phyloP scores from a whole-genome alignment of 164 flowering plant species.

The Dillenia suffruticosa region DNA sequence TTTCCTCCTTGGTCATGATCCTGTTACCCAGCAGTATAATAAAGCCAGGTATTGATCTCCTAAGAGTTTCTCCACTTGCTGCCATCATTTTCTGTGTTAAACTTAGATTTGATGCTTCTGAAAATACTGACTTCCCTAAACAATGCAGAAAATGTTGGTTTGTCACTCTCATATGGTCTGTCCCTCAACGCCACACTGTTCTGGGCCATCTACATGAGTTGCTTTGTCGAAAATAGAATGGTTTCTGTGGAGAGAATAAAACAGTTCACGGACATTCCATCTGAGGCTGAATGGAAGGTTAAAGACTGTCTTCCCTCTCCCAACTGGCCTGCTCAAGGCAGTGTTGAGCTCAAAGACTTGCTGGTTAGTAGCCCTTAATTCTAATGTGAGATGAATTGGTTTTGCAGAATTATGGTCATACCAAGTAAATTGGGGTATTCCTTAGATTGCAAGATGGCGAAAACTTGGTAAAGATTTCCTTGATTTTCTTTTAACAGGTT shows the following conservation, averaged over 20 bases:
- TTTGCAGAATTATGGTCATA: not conserved
- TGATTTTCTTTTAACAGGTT: constrained; percentile 42
- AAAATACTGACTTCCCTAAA: not conserved
- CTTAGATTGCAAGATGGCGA: too few relatives aligned
- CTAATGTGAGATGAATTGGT: not conserved
- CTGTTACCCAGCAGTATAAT: constrained; percentile 69
- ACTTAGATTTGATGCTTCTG: not conserved
- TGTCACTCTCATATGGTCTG: constrained; percentile 85
- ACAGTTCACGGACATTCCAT: constrained; percentile 69
- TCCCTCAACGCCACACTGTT: constrained; percentile 70
- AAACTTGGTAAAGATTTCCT: not conserved
- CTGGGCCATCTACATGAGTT: constrained; percentile 63
- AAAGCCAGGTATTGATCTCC: constrained; percentile 55
- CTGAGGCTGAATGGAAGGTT: constrained; percentile 81
- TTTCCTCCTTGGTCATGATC: constrained; percentile 78
- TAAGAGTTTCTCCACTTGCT: not conserved
- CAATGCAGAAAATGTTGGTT: constrained; percentile 67
- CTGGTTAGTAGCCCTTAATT: constrained; percentile 37
- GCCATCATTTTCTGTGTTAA: not conserved
- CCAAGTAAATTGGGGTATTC: too few relatives aligned
- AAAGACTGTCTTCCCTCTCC: constrained; percentile 56
- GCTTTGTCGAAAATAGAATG: constrained; percentile 83
- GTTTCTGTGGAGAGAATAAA: constrained; percentile 92
- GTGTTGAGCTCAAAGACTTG: constrained; percentile 60
- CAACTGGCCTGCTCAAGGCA: constrained; percentile 81